These are phyloP conservation scores for Colletotrichum orchidophilum DNA, from an alignment of 2,329 filamentous ascomycete species.

Conservation along the genomic window DNA sequence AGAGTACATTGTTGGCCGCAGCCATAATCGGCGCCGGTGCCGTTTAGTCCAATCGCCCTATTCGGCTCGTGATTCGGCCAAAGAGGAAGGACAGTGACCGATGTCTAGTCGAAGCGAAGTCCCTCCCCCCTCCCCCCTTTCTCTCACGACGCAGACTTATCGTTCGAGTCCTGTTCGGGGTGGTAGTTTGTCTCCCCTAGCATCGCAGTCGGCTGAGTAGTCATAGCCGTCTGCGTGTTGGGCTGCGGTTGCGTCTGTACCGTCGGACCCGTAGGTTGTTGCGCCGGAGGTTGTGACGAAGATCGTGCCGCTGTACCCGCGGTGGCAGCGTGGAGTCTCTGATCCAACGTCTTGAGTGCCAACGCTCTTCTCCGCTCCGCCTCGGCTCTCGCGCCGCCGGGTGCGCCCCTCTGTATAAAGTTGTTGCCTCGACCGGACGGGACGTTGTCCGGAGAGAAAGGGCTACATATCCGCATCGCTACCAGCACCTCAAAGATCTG, in stretches of 20 bases:
- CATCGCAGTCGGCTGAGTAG: slow-evolving; percentile 62
- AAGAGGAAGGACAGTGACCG: not conserved
- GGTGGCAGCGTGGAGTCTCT: slow-evolving; percentile 87
- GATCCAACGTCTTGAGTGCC: slow-evolving; percentile 90
- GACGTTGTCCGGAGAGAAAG: slow-evolving; percentile 85
- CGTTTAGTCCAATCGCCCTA: not conserved
- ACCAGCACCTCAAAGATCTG: slow-evolving; percentile 80
- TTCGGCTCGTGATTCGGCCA: not conserved
- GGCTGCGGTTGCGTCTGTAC: slow-evolving; percentile 66
- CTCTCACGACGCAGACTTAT: slow-evolving; percentile 41
- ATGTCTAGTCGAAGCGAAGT: slow-evolving; percentile 3
- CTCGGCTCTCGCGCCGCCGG: slow-evolving; percentile 82
- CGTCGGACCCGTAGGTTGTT: slow-evolving; percentile 57
- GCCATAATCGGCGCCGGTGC: not conserved
- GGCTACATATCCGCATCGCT: slow-evolving; percentile 79
- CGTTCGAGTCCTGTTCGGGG: slow-evolving; percentile 65
- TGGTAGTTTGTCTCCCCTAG: slow-evolving; percentile 77
- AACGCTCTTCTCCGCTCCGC: slow-evolving; percentile 89
- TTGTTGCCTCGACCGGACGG: slow-evolving; percentile 75
- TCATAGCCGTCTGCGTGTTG: slow-evolving; percentile 67
- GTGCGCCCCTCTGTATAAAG: slow-evolving; percentile 63
- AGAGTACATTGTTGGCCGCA: slow-evolving; percentile 19
- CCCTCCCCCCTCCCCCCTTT: slow-evolving; percentile 26
- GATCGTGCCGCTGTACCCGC: slow-evolving; percentile 54
- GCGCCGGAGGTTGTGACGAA: slow-evolving; percentile 49